Conservation (phyloP, 2,329 filamentous ascomycete species). For the Huntiella abstrusa region DNA sequence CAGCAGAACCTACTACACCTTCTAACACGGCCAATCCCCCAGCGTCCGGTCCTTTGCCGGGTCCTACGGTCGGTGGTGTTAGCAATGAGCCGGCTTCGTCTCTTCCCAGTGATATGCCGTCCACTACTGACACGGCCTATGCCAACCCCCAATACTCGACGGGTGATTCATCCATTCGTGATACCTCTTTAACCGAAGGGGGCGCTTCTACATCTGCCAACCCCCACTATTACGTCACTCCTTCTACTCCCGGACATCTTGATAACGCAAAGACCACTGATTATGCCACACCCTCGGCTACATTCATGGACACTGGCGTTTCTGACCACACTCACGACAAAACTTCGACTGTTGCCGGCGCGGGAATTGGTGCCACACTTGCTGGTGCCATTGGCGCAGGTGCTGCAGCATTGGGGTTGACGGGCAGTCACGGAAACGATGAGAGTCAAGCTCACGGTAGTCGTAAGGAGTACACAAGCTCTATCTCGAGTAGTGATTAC, state of each 20-base stretch:
- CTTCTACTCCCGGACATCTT: slow-evolving; percentile 3
- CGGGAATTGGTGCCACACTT: slow-evolving; percentile 7
- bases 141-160: too few relatives aligned
- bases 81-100: too few relatives aligned
- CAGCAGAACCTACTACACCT: too few relatives aligned
- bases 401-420: slow-evolving; percentile 8
- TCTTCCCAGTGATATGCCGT: too few relatives aligned
- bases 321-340: neutral
- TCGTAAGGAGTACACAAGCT: slow-evolving; percentile 8
- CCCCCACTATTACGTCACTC: slow-evolving; percentile 5
- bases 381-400: slow-evolving; percentile 9
- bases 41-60: too few relatives aligned
- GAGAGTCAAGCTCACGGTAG: neutral
- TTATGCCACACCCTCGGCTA: neutral
- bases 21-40: too few relatives aligned
- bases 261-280: neutral
- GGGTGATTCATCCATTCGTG: neutral
- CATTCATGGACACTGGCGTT: neutral
- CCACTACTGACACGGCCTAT: too few relatives aligned
- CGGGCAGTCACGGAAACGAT: neutral
- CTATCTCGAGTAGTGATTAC: slow-evolving; percentile 8
- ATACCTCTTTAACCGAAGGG: neutral
- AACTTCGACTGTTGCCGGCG: neutral
- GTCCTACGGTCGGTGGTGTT: too few relatives aligned
- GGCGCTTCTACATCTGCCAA: neutral